phyloP scores from a whole-genome alignment of 192 early-diverging fungal species.

The Pilaira anomala region DNA sequence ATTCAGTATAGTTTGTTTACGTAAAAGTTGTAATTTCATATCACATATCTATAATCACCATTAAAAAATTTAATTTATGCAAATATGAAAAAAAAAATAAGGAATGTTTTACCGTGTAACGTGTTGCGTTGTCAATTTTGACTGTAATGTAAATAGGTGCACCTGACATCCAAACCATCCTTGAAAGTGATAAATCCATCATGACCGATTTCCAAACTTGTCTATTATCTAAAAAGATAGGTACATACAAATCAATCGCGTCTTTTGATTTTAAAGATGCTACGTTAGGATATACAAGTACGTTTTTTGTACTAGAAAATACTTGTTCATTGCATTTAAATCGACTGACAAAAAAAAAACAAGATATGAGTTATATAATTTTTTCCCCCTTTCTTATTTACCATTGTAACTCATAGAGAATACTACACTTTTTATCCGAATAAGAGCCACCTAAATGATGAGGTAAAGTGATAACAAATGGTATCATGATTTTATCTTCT shows the following conservation, averaged over 20 bases:
- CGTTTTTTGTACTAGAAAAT: too few species aligned
- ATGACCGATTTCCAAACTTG: too few species aligned
- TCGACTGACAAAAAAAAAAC: too few species aligned
- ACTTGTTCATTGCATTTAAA: too few species aligned
- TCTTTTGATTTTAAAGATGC: too few species aligned
- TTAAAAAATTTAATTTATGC: not conserved
- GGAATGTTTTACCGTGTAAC: constrained; percentile 6
- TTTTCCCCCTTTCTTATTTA: too few species aligned
- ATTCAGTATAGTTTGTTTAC: constrained; percentile 15
- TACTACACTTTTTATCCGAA: constrained; percentile 19
- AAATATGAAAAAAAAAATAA: not conserved
- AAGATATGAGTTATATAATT: too few species aligned
- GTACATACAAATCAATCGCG: too few species aligned
- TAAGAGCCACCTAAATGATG: constrained; percentile 14
- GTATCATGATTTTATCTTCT: not conserved
- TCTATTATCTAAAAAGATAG: too few species aligned
- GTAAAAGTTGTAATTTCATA: constrained; percentile 20
- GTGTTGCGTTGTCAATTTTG: not conserved
- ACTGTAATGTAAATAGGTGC: constrained; percentile 14
- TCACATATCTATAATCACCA: constrained; percentile 11
- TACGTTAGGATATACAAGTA: too few species aligned
- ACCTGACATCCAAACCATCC: constrained; percentile 16
- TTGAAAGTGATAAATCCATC: not conserved
- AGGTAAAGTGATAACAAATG: constrained; percentile 13
- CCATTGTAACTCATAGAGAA: constrained; percentile 25